These are phyloP conservation scores for Mortierella sp. DNA, from an alignment of 371 early-diverging fungal genomes.

Conservation along the genomic window DNA sequence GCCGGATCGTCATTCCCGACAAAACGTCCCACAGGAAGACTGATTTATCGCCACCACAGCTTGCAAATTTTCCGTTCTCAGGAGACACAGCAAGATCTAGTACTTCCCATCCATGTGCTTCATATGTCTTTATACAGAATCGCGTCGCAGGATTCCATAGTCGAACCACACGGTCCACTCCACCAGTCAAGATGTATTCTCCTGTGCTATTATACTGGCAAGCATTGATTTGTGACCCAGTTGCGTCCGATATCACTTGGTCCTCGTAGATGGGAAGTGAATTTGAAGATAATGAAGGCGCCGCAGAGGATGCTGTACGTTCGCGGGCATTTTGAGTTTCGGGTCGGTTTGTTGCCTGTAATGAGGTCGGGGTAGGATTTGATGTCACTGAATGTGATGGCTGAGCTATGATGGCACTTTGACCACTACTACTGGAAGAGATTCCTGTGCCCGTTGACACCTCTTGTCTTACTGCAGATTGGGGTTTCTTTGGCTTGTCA, in stretches of 20 bases:
- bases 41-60: slow-evolving; percentile 86
- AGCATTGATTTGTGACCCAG: slow-evolving; percentile 62
- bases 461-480: background rate
- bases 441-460: background rate
- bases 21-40: slow-evolving; percentile 91
- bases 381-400: background rate
- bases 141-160: slow-evolving; percentile 86
- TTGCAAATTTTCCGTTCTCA: slow-evolving; percentile 86
- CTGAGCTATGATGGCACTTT: background rate
- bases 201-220: slow-evolving; percentile 78
- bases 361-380: background rate
- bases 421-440: background rate
- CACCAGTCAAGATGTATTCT: slow-evolving; percentile 83
- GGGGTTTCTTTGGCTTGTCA: slow-evolving; percentile 17
- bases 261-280: slow-evolving; percentile 43
- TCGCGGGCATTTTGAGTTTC: background rate
- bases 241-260: slow-evolving; percentile 42
- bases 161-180: slow-evolving; percentile 82
- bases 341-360: background rate
- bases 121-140: slow-evolving; percentile 79
- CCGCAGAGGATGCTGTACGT: background rate
- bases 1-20: slow-evolving; percentile 77
- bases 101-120: slow-evolving; percentile 92
- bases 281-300: slow-evolving; percentile 7
- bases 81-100: slow-evolving; percentile 82